Evolutionary conservation across 2,329 filamentous ascomycete genomes (phyloP).

Genomic region (Alternaria sp.): DNA sequence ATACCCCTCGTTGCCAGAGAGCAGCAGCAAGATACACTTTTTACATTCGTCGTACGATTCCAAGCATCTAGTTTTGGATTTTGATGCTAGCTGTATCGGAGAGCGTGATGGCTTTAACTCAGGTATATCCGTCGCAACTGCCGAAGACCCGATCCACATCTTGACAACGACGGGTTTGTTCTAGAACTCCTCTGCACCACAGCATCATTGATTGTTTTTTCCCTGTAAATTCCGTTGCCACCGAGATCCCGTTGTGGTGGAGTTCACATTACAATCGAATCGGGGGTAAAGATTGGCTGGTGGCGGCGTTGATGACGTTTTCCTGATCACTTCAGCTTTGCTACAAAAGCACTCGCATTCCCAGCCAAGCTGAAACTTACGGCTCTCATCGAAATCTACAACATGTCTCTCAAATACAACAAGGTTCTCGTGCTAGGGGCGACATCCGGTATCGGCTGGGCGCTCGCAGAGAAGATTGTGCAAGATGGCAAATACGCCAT

Average conservation of each 20-base stretch:
- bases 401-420: constrained; percentile 59
- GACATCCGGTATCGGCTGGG: constrained; percentile 61
- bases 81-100: neutral
- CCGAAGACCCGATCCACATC: constrained; percentile 10
- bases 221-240: constrained; percentile 6
- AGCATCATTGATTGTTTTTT: neutral
- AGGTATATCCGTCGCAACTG: constrained; percentile 8
- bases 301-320: constrained; percentile 14
- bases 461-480: constrained; percentile 60
- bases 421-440: constrained; percentile 65
- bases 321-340: neutral
- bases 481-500: constrained; percentile 59
- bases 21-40: neutral
- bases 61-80: neutral
- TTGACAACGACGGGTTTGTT: constrained; percentile 13
- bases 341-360: constrained; percentile 6
- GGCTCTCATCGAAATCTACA: constrained; percentile 15
- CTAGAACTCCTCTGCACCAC: neutral
- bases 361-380: neutral
- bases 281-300: constrained; percentile 6
- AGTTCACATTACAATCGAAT: neutral
- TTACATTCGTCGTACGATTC: neutral
- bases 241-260: neutral
- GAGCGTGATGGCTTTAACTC: neutral
- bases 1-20: constrained; percentile 6